phyloP scores from a whole-genome alignment of 1,284 basidiomycete species.

The Trametes sp. region DNA sequence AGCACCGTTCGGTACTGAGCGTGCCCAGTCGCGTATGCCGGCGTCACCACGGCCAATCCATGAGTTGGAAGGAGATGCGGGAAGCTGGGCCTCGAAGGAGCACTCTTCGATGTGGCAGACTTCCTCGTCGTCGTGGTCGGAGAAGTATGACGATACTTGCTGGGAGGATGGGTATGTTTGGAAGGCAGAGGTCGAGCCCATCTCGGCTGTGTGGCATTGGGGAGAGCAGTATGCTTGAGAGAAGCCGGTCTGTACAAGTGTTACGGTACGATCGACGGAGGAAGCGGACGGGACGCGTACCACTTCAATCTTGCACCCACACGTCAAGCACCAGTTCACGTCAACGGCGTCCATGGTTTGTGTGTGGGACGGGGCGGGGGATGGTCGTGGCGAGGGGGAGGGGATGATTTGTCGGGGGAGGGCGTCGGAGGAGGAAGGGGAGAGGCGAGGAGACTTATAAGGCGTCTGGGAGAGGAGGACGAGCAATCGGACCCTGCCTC shows the following conservation, averaged over 20 bases:
- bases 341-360: constrained; percentile 70
- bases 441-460: constrained; percentile 28
- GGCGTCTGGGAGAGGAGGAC: constrained; percentile 24
- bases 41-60: constrained; percentile 44
- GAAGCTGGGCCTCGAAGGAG: constrained; percentile 15
- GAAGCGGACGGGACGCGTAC: constrained; percentile 47
- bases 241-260: constrained; percentile 48
- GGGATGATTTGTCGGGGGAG: constrained; percentile 27
- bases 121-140: constrained; percentile 27
- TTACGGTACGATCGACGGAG: constrained; percentile 22
- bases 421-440: constrained; percentile 29
- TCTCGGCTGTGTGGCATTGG: constrained; percentile 47
- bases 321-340: constrained; percentile 72
- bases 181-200: constrained; percentile 33
- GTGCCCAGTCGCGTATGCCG: constrained; percentile 46
- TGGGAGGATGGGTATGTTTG: constrained; percentile 32
- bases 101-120: constrained; percentile 16
- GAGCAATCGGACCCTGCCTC: constrained; percentile 10
- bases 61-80: constrained; percentile 20
- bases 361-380: constrained; percentile 12
- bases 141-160: constrained; percentile 28
- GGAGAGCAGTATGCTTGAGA: constrained; percentile 62
- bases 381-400: constrained; percentile 11
- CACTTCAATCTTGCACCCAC: constrained; percentile 54
- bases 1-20: constrained; percentile 41